phyloP scores from a whole-genome alignment of 257 asterid species.

The Solanum piurae region DNA sequence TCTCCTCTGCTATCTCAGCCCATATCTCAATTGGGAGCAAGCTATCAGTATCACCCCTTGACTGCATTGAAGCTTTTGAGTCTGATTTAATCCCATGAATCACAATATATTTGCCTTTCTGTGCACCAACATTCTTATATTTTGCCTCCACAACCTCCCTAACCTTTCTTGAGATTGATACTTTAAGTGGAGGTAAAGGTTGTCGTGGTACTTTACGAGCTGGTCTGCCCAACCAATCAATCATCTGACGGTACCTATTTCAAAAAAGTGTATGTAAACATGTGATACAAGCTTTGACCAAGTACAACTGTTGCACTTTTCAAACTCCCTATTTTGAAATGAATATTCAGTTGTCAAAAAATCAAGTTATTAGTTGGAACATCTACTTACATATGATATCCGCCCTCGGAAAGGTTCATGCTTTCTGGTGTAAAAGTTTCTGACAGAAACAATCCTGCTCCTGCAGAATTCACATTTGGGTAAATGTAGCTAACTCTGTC shows the following conservation, averaged over 20 bases:
- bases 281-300: neutral
- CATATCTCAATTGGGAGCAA: slow-evolving; percentile 79
- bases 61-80: slow-evolving; percentile 88
- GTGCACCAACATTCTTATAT: slow-evolving; percentile 52
- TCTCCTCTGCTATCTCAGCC: slow-evolving; percentile 55
- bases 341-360: neutral
- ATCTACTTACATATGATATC: slow-evolving; percentile 53
- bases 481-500: slow-evolving; percentile 71
- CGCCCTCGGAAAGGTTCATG: slow-evolving; percentile 58
- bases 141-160: slow-evolving; percentile 72
- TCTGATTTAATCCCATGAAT: slow-evolving; percentile 87
- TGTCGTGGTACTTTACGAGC: slow-evolving; percentile 64
- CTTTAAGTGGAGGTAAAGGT: slow-evolving; percentile 48
- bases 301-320: neutral
- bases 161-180: slow-evolving; percentile 62
- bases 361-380: neutral
- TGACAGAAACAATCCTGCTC: slow-evolving; percentile 65
- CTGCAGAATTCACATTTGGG: slow-evolving; percentile 81
- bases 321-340: neutral
- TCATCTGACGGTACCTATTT: slow-evolving; percentile 66
- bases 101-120: slow-evolving; percentile 65
- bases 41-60: slow-evolving; percentile 77
- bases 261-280: neutral
- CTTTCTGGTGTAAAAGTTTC: slow-evolving; percentile 55
- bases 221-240: slow-evolving; percentile 70